phyloP scores from a whole-genome alignment of 371 early-diverging fungal genomes.

The Nematocida displodere region DNA sequence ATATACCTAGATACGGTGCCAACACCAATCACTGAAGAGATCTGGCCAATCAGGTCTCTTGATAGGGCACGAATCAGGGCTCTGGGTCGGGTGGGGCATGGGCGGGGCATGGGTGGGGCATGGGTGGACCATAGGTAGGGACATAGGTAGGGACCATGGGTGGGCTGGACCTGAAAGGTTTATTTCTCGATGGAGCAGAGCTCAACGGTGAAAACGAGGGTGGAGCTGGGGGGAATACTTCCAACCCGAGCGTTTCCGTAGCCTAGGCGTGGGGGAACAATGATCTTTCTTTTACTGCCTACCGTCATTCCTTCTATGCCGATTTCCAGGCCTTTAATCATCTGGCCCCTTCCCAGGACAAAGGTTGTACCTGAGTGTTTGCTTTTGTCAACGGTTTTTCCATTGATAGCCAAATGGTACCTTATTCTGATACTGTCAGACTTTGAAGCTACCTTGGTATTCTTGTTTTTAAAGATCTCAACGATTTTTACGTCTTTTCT shows the following conservation, averaged over 20 bases:
- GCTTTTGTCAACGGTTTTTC: slow-evolving; percentile 31
- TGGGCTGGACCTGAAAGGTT: too few relatives aligned
- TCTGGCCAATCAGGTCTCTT: too few relatives aligned
- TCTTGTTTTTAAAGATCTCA: slow-evolving; percentile 16
- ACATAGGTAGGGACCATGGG: too few relatives aligned
- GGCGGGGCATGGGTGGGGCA: too few relatives aligned
- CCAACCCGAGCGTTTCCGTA: slow-evolving; percentile 67
- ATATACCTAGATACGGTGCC: too few relatives aligned
- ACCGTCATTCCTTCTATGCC: slow-evolving; percentile 75
- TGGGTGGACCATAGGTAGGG: too few relatives aligned
- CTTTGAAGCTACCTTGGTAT: not conserved
- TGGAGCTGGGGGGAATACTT: slow-evolving; percentile 65
- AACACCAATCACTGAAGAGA: too few relatives aligned
- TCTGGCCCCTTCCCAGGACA: slow-evolving; percentile 56
- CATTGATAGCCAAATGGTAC: slow-evolving; percentile 15
- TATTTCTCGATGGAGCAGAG: slow-evolving; percentile 53
- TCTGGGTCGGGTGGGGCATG: too few relatives aligned
- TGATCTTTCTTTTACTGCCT: slow-evolving; percentile 74
- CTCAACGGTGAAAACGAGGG: slow-evolving; percentile 67
- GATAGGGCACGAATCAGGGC: too few relatives aligned
- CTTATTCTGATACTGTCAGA: slow-evolving; percentile 28
- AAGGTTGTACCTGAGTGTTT: slow-evolving; percentile 51
- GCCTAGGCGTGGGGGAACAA: slow-evolving; percentile 71
- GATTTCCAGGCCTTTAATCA: slow-evolving; percentile 72
- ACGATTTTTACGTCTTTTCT: slow-evolving; percentile 14